These are phyloP conservation scores for Pseudocercospora crystallina DNA, from an alignment of 2,329 filamentous ascomycete species.

Conservation along the genomic window DNA sequence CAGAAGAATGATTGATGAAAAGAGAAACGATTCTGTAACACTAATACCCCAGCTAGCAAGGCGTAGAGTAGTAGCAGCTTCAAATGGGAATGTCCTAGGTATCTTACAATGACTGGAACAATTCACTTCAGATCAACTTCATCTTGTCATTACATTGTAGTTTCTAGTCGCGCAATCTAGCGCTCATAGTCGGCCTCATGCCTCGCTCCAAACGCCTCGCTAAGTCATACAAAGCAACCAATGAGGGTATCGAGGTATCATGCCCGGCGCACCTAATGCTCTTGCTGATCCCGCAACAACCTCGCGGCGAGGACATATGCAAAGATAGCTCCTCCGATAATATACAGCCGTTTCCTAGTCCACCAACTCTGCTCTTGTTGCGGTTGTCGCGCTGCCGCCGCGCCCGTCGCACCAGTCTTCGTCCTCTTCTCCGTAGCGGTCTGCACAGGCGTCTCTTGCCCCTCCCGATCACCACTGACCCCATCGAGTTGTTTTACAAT, in stretches of 20 bases:
- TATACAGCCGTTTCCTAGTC: conserved; percentile 72
- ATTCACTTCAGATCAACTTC: too few species aligned
- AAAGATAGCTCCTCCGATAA: conserved; percentile 70
- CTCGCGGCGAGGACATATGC: conserved; percentile 80
- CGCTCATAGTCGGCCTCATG: too few species aligned
- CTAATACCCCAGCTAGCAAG: too few species aligned
- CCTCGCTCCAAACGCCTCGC: background rate
- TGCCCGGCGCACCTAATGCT: conserved; percentile 3
- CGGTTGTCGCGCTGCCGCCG: conserved; percentile 75
- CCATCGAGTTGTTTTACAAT: conserved; percentile 7
- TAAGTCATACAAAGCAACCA: background rate
- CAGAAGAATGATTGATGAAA: too few species aligned
- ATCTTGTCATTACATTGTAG: too few species aligned
- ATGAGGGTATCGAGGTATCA: background rate
- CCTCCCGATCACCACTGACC: background rate
- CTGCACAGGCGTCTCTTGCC: conserved; percentile 54
- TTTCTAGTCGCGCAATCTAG: too few species aligned
- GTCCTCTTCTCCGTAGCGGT: conserved; percentile 58
- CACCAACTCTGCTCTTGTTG: conserved; percentile 83
- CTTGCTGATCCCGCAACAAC: conserved; percentile 58
- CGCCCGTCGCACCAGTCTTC: conserved; percentile 57
- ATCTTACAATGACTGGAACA: too few species aligned
- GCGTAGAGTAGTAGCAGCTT: too few species aligned
- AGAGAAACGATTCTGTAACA: too few species aligned
- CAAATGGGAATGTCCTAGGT: too few species aligned